Percentiles rank a stretch among this genome's conserved stretches.
Evolutionary conservation across 805 yeast genomes (phyloP).

Genomic region (Ogataea corticis): DNA sequence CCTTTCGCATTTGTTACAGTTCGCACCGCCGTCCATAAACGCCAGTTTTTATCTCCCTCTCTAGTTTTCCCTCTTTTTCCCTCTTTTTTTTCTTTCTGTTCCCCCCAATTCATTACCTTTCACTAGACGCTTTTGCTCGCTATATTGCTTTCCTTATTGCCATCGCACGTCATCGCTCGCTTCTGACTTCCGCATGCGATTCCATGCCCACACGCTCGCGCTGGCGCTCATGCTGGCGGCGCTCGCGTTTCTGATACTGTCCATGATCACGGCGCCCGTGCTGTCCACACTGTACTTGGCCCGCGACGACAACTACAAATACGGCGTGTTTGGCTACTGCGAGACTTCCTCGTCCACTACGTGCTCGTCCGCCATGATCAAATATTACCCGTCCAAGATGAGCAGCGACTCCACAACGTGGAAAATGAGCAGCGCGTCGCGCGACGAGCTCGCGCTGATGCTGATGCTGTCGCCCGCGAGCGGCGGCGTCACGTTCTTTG

Average conservation of each 20-base stretch:
- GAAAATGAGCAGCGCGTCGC: constrained; percentile 45
- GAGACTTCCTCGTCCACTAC: constrained; percentile 3
- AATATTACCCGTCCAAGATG: constrained; percentile 38
- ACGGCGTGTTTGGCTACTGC: constrained; percentile 74
- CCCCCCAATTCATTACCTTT: too few relatives aligned
- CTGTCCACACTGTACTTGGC: constrained; percentile 50
- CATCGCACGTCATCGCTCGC: not conserved
- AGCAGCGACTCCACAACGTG: constrained; percentile 40
- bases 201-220: constrained; percentile 30
- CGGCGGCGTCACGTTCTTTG: constrained; percentile 57
- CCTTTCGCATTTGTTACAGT: too few relatives aligned
- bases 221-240: constrained; percentile 51
- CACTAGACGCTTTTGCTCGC: too few relatives aligned
- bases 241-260: constrained; percentile 61
- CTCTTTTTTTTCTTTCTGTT: not conserved
- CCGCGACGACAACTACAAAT: constrained; percentile 43
- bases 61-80: not conserved
- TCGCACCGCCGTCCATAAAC: too few relatives aligned
- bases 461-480: constrained; percentile 67
- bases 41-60: not conserved
- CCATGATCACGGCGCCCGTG: constrained; percentile 64
- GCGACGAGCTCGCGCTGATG: constrained; percentile 54
- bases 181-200: constrained; percentile 13
- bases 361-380: constrained; percentile 39
- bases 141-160: too few relatives aligned